phyloP scores from a whole-genome alignment of 2,329 filamentous ascomycete genomes.

The Exophiala lecanii-corni region DNA sequence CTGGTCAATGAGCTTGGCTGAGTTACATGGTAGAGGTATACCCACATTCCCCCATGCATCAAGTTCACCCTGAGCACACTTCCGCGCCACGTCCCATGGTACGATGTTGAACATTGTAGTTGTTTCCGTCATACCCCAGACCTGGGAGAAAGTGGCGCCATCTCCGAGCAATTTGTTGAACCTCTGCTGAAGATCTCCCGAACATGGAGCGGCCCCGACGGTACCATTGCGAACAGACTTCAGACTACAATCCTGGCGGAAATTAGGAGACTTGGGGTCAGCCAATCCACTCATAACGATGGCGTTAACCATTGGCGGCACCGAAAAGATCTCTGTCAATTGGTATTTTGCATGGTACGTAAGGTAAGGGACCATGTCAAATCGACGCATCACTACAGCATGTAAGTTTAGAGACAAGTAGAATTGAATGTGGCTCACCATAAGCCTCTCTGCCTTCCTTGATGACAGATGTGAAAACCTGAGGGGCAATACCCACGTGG shows the following conservation, averaged over 20 bases:
- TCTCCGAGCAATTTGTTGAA: conserved; percentile 39
- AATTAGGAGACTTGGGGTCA: conserved; percentile 22
- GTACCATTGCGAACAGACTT: conserved; percentile 40
- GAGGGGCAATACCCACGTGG: conserved; percentile 2
- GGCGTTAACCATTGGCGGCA: conserved; percentile 39
- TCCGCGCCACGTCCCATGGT: neutral
- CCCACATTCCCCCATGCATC: conserved; percentile 50
- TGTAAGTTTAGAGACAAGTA: conserved; percentile 30
- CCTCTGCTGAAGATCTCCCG: conserved; percentile 35
- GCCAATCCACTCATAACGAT: conserved; percentile 21
- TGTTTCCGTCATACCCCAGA: conserved; percentile 54
- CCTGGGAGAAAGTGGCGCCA: conserved; percentile 41
- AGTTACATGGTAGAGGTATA: conserved; percentile 34
- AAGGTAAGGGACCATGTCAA: conserved; percentile 26
- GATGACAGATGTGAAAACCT: conserved; percentile 1
- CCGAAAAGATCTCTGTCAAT: conserved; percentile 35
- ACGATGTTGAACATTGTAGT: conserved; percentile 27
- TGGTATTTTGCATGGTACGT: conserved; percentile 8
- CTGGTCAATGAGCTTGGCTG: conserved; percentile 49
- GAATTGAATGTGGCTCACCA: neutral
- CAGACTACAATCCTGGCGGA: conserved; percentile 29
- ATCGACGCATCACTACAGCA: conserved; percentile 47
- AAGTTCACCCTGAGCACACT: conserved; percentile 28
- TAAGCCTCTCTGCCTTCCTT: neutral
- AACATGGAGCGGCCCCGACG: conserved; percentile 48